Evolutionary conservation across 2,329 filamentous ascomycete genomes (phyloP).

Genomic region (Phialophora tarda): DNA sequence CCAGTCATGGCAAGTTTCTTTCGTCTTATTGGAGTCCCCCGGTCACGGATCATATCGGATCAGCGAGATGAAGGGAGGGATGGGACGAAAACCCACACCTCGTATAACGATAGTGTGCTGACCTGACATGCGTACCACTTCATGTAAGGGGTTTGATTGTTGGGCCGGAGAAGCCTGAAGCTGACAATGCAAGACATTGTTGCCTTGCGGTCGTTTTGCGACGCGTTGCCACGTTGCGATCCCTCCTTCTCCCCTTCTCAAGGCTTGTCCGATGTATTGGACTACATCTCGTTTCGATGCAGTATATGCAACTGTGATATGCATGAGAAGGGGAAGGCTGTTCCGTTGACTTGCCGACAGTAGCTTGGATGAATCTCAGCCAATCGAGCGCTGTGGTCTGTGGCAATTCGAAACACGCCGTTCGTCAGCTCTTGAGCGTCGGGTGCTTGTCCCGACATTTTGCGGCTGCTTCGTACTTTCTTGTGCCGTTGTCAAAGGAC

Average conservation of each 20-base stretch:
- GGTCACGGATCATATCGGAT: constrained; percentile 2
- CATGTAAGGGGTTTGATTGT: constrained; percentile 13
- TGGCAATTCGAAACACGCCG: constrained; percentile 27
- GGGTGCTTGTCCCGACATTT: constrained; percentile 11
- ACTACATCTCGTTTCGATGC: neutral
- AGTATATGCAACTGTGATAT: constrained; percentile 35
- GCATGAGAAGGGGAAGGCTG: constrained; percentile 26
- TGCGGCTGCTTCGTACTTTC: constrained; percentile 11
- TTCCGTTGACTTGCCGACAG: constrained; percentile 27
- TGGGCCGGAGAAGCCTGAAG: constrained; percentile 6
- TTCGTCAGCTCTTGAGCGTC: neutral
- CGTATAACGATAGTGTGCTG: constrained; percentile 20
- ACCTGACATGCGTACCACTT: constrained; percentile 3
- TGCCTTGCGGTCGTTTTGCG: neutral
- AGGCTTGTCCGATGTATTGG: constrained; percentile 21
- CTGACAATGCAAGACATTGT: constrained; percentile 28
- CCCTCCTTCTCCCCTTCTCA: neutral
- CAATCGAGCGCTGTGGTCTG: constrained; percentile 18
- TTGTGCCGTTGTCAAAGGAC: constrained; percentile 6
- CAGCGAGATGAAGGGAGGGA: neutral
- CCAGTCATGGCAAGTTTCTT: neutral
- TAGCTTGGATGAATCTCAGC: constrained; percentile 20
- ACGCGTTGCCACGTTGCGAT: constrained; percentile 5
- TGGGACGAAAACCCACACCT: constrained; percentile 2
- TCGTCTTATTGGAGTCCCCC: constrained; percentile 7